Evolutionary conservation across 1,284 basidiomycete species (phyloP).

Genomic region (Blastosporella zonata): DNA sequence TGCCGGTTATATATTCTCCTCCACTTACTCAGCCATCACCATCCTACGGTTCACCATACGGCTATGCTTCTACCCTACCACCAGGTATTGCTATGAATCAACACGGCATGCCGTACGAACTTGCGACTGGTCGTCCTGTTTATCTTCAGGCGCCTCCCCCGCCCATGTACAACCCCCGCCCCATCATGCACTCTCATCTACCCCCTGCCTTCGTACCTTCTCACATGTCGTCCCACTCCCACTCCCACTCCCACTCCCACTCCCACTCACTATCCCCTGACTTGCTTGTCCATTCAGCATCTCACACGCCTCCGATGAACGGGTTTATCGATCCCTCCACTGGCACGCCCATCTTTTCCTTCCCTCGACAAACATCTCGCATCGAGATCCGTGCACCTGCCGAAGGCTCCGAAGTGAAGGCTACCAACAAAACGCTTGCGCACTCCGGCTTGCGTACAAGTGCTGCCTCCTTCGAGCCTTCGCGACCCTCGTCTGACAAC

Average conservation of each 20-base stretch:
- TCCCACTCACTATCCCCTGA: constrained; percentile 62
- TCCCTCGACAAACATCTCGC: constrained; percentile 67
- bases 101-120: constrained; percentile 73
- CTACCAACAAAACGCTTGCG: constrained; percentile 26
- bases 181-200: constrained; percentile 54
- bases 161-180: constrained; percentile 63
- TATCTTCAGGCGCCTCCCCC: constrained; percentile 60
- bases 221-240: constrained; percentile 62
- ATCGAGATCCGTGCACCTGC: constrained; percentile 72
- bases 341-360: constrained; percentile 64
- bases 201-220: constrained; percentile 46
- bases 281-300: constrained; percentile 48
- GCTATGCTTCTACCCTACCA: constrained; percentile 58
- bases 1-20: constrained; percentile 60
- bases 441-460: constrained; percentile 40
- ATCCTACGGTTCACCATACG: constrained; percentile 61
- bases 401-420: constrained; percentile 27
- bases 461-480: constrained; percentile 46
- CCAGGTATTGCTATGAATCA: constrained; percentile 72
- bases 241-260: constrained; percentile 62
- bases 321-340: constrained; percentile 61
- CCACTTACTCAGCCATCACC: constrained; percentile 52
- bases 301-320: constrained; percentile 55
- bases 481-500: constrained; percentile 26
- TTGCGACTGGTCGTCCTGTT: constrained; percentile 74